Evolutionary conservation across 106 monocot species (phyloP), one percentile per base, ranked within the genome.

Genomic region (Dactylorhiza incarnata): DNA sequence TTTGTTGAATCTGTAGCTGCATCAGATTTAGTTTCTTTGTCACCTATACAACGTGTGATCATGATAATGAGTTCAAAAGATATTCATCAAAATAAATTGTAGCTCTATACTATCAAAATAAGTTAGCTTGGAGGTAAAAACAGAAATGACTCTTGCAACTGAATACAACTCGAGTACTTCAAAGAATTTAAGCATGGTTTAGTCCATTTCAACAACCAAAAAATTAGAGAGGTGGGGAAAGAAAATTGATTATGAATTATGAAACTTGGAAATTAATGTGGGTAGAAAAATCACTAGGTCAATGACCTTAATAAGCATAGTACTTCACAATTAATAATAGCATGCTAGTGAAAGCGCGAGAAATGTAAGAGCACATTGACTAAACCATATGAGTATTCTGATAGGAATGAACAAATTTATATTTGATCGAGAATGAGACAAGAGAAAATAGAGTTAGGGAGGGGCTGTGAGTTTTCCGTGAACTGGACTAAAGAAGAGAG

Each of bases 1-100:
- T 72, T 72, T 23, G 72, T 72, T 45, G 23, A 19, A 49, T 72
- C 72, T 4, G 23, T 49, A 49, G 72, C 20, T 72, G 47, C 72
- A 48, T 19, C 11, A 72, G 72, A 20, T 22, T 72, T 72, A 11
- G 49, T 11, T 49, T 49, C 72, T 5, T 23, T 49, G 22, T 23
- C 72, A 72, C 49, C 72, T 72, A 23, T 19, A 72, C 17, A 69
- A 69, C 6, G 44, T 19, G 9, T 45, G n/a, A 45, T 46, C 13
- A 69, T 17, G n/a, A 44, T 13, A 65, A 20, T 65, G 65, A 65
- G 65, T 26, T 29, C 26, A 65, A 65, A 45, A 45, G n/a, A 69
- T 46, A 15, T 45, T 26, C 29, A 69, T 16, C 6, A 69, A 45
- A 69, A 45, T 69, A 45, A 6, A 46, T 16, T 4, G 17, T 46